Base-by-base conservation (phyloP, 2,329 filamentous ascomycete species). In the Ceratocystiopsis sp. region DNA sequence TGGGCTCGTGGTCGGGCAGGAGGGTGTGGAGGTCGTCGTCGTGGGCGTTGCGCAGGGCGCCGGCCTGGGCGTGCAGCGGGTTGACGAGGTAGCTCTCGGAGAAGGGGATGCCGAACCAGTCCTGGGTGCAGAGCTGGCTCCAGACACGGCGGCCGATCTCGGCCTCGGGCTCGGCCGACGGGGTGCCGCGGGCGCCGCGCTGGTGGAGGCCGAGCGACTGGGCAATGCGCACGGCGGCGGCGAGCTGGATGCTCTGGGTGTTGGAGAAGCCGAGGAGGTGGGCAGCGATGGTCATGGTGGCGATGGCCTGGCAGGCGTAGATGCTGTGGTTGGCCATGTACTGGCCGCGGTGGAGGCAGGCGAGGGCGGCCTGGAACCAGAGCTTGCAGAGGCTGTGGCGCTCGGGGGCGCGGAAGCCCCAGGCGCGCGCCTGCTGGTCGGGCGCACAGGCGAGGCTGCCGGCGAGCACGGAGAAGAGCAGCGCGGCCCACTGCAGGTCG, bases 201-300 rank as follows among this genome's bases (percentile, higher is more conserved):
- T 59, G 54, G 42, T 71, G 65, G 4, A 71, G 52, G 0, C 64
- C 66, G 0, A 71, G 54, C 1, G 61, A 61, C 50, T 67, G 64
- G 3, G 65, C 66, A 37, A 71, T 66, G 9, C 65, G 58, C 7
- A 64, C 54, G 3, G 62, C 66, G 1, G 64, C 59, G 3, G 61
- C 62, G 10, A 68, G 56, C 17, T 65, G 57, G 2, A 66, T 62
- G 4, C 59, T 61, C 46, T 66, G 66, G 37, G 62, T 62, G 47
- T 66, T 67, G 8, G 64, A 64, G 19, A 61, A 63, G 1, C 67
- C 67, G 1, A 69, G 57, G 15, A 67, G 53, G 51, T 71, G 67
- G 10, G 65, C 66, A 10, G 63, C 63, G 3, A 66, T 62, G n/a
- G 67, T 67, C 29, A 67, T 53, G 1, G 61, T 64, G 11, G 63